Base-by-base conservation (phyloP, 2,329 filamentous ascomycete genomes). In the Grosmannia huntii region DNA sequence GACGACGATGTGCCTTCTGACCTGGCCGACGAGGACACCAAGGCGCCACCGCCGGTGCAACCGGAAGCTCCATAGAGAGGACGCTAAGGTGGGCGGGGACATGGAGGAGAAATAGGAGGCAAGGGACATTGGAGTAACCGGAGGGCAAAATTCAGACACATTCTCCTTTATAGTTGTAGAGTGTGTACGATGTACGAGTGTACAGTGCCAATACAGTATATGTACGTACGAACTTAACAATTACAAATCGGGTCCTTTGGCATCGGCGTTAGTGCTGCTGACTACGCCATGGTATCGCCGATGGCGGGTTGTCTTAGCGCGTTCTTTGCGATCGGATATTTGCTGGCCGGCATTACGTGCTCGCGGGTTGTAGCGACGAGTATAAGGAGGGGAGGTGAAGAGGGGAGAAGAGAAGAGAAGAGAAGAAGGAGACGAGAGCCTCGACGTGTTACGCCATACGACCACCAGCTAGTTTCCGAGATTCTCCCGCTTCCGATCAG, bases 1-100 rank as follows among this genome's bases (percentile, higher is more conserved):
- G 60, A 62, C 14, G 61, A 61, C n/a, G 57, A 58, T 5, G 56
- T 60, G 10, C 55, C 59, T 5, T 48, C 38, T 1, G 57, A 56
- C 1, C 53, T 63, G 51, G 54, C 63, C 9, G 58, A 54, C 41
- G 59, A 58, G 12, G 61, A 63, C 31, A 55, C 44, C 55, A 61
- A 60, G 50, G 49, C 57, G 28, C 62, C 62, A 36, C 62, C 62
- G 14, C 61, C 61, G 27, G 55, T 59, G n/a, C 59, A 59, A 55
- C 51, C 62, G 1, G 62, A 57, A 3, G 55, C 58, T 19, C 60
- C 60, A 48, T 60, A 48, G 25, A 56, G 53, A 41, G 28, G 51
- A 36, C 38, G 41, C 28, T 19, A 16, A 7, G n/a, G 38, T 11
- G 36, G 33, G 9, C 7, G 41, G 5, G 16, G 19, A n/a, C n/a